These are phyloP conservation scores for Staphylotrichum tortipilum DNA, from an alignment of 495 filamentous ascomycete genomes.

Conservation along the genomic window DNA sequence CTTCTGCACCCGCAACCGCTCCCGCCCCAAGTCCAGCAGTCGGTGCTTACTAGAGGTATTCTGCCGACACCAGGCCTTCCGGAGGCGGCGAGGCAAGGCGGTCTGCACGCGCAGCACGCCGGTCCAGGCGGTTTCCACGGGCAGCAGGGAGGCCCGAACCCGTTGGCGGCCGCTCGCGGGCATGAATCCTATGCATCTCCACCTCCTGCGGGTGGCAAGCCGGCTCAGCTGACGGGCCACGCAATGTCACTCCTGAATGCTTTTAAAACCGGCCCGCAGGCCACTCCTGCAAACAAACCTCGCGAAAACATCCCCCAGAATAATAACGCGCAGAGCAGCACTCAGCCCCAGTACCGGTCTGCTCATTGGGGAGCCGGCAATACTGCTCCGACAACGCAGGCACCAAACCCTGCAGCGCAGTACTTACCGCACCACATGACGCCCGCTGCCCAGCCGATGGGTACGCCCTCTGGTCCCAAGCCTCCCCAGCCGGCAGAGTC, in stretches of 20 bases:
- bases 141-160: constrained; percentile 24
- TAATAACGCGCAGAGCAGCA: not conserved
- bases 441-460: not conserved
- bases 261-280: constrained; percentile 42
- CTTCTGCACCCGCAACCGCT: constrained; percentile 47
- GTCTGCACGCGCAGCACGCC: constrained; percentile 31
- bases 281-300: constrained; percentile 6
- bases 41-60: constrained; percentile 28
- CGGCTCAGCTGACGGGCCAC: constrained; percentile 55
- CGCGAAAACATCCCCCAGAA: constrained; percentile 8
- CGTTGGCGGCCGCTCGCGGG: constrained; percentile 6
- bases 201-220: constrained; percentile 45
- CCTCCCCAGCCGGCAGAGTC: constrained; percentile 31
- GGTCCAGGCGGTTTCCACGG: constrained; percentile 21
- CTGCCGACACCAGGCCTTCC: constrained; percentile 21
- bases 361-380: constrained; percentile 12
- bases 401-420: constrained; percentile 15
- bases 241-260: constrained; percentile 54
- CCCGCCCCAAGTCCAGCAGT: constrained; percentile 42
- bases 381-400: constrained; percentile 4
- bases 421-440: constrained; percentile 15
- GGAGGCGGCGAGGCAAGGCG: constrained; percentile 29
- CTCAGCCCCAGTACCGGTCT: constrained; percentile 15
- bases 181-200: constrained; percentile 41
- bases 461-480: constrained; percentile 6